phyloP scores from a whole-genome alignment of 2,329 filamentous ascomycete species.

The Venturia effusa region DNA sequence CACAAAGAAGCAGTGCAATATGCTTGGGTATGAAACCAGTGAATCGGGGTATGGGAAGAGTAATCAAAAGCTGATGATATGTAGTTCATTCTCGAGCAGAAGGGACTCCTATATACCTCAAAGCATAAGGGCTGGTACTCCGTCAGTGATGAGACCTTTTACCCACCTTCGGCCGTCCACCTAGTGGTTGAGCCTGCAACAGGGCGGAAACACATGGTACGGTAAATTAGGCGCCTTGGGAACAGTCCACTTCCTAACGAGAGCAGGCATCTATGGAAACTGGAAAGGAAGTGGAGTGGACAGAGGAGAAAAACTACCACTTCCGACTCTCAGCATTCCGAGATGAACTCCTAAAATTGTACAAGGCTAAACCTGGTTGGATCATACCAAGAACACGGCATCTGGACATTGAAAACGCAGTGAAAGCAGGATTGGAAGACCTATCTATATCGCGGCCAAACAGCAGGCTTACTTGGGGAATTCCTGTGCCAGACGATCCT shows the following conservation, averaged over 20 bases:
- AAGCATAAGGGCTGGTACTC: constrained; percentile 95
- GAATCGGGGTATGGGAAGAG: background rate
- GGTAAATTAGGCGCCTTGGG: constrained; percentile 9
- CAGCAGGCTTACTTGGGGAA: constrained; percentile 73
- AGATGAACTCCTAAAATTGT: constrained; percentile 70
- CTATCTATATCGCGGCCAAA: constrained; percentile 79
- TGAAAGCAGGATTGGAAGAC: constrained; percentile 69
- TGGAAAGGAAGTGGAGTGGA: constrained; percentile 89
- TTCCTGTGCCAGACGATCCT: constrained; percentile 73
- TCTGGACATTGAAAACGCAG: constrained; percentile 67
- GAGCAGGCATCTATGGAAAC: constrained; percentile 62
- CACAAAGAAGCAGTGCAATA: constrained; percentile 80
- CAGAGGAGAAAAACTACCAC: constrained; percentile 86
- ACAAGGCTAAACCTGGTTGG: constrained; percentile 65
- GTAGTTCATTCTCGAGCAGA: constrained; percentile 57
- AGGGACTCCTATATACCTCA: constrained; percentile 69
- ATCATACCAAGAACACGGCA: constrained; percentile 63
- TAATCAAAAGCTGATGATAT: constrained; percentile 10
- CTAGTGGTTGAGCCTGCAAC: constrained; percentile 67
- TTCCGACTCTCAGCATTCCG: constrained; percentile 79
- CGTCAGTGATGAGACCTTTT: constrained; percentile 93
- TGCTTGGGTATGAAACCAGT: constrained; percentile 55
- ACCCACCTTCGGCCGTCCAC: constrained; percentile 66
- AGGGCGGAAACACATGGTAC: constrained; percentile 70
- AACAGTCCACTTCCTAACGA: background rate